Evolutionary conservation across 2,329 filamentous ascomycete genomes (phyloP), one percentile per base, ranked within the genome.

Genomic region (Colletotrichum kahawae): DNA sequence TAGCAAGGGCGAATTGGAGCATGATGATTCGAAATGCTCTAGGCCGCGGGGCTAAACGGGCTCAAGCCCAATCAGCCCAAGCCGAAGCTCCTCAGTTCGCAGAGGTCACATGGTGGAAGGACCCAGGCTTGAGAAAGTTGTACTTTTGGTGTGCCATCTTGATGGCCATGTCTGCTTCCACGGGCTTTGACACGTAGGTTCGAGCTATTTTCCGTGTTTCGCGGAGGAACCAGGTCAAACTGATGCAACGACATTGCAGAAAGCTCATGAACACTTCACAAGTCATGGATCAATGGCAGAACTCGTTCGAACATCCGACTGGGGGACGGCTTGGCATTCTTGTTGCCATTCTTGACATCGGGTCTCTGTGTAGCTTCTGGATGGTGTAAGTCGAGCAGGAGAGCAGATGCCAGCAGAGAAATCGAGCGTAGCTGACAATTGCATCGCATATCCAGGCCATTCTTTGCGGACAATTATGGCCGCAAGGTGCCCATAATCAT

Each of bases 201-300:
- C 16, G 43, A 14, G 4, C 13, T 2, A 36, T 12, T 24, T 18
- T 2, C 13, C 5, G 3, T 48, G 14, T 64, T 64, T n/a, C 2
- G 16, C 6, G 12, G 7, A 21, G 16, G 3, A 5, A 43, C 36
- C n/a, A n/a, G 5, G 2, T 16, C 7, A 24, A 63, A 4, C 59
- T 38, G 5, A 63, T 9, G 5, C 9, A 36, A 2, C 5, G 14
- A 4, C 8, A 5, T n/a, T 21, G 12, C 16, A 65, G 90, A 68
- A 89, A 90, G 86, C 83, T 91, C 72, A 84, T 91, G 80, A 91
- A 91, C 81, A 90, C 88, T 13, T 90, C 88, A 4, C 89, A 91
- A 83, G 87, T 90, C 79, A 89, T 91, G 79, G 84, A 88, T 72
- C 81, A 82, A 18, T 92, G 90, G 76, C 76, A 78, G 2, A 90